These are phyloP conservation scores for Suhomyces bolitotheri DNA, from an alignment of 1,139 yeast genomes.

Conservation along the genomic window DNA sequence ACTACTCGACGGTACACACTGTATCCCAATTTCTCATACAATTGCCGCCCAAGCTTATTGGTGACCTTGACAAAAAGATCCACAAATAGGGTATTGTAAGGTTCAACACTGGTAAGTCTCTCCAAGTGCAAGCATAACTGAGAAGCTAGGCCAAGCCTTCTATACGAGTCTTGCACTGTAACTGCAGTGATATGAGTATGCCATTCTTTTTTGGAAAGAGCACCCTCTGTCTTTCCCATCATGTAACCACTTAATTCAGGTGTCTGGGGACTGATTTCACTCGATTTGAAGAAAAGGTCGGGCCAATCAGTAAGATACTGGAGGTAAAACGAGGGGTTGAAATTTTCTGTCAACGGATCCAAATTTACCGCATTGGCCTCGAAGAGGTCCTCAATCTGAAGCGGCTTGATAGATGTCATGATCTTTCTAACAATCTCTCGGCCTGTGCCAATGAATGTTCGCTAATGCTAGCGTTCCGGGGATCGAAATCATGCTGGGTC, in stretches of 20 bases:
- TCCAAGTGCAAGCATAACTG: conserved; percentile 73
- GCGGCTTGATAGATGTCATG: conserved; percentile 86
- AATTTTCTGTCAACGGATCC: conserved; percentile 89
- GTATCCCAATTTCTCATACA: conserved; percentile 86
- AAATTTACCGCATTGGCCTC: conserved; percentile 72
- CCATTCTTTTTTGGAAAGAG: conserved; percentile 68
- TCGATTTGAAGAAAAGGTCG: conserved; percentile 76
- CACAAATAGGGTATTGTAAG: conserved; percentile 76
- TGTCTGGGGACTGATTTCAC: conserved; percentile 18
- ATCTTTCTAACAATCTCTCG: neutral
- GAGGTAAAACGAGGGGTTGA: conserved; percentile 77
- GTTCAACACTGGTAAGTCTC: conserved; percentile 62
- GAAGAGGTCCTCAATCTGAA: conserved; percentile 82
- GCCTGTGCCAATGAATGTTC: too few species aligned
- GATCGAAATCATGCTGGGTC: conserved; percentile 4
- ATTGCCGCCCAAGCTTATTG: conserved; percentile 71
- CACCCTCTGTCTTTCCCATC: conserved; percentile 97
- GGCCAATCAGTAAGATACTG: conserved; percentile 90
- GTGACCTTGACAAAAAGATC: conserved; percentile 91
- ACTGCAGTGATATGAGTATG: conserved; percentile 98
- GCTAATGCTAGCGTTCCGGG: too few species aligned
- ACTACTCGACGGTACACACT: conserved; percentile 81
- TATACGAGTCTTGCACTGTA: conserved; percentile 77
- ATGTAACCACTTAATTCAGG: conserved; percentile 65
- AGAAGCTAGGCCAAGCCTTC: conserved; percentile 85